A percentile compares a stretch with the other conserved stretches of the same genome.
phyloP scores from a whole-genome alignment of 805 yeast species.

The Wickerhamiella siamensis region DNA sequence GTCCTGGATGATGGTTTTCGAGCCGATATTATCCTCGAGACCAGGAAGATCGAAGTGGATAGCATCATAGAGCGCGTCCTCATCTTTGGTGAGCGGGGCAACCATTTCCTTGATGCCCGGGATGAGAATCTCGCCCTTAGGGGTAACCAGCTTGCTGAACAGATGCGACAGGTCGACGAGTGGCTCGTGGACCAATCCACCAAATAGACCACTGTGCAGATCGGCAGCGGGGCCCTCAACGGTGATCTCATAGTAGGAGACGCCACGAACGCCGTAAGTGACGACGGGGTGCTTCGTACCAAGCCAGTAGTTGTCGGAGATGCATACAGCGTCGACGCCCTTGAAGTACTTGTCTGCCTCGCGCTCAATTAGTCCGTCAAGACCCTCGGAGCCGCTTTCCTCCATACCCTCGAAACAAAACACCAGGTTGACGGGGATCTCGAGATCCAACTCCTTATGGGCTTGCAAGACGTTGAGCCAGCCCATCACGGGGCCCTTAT shows the following conservation, averaged over 20 bases:
- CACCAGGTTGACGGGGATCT: slow-evolving; percentile 83
- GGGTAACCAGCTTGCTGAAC: slow-evolving; percentile 61
- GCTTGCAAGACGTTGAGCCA: slow-evolving; percentile 93
- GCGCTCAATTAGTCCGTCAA: slow-evolving; percentile 63
- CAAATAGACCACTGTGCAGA: slow-evolving; percentile 92
- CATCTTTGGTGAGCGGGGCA: slow-evolving; percentile 77
- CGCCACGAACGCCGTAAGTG: slow-evolving; percentile 95
- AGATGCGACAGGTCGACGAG: slow-evolving; percentile 81
- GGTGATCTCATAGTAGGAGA: slow-evolving; percentile 75
- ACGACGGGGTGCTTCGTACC: slow-evolving; percentile 95
- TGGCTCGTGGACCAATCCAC: slow-evolving; percentile 96
- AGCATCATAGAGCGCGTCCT: slow-evolving; percentile 61
- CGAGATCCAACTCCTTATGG: slow-evolving; percentile 68
- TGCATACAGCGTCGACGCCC: slow-evolving; percentile 86
- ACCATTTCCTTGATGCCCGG: slow-evolving; percentile 91
- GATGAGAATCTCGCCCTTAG: slow-evolving; percentile 67
- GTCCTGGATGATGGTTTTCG: slow-evolving; percentile 64
- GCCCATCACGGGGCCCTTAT: slow-evolving; percentile 94
- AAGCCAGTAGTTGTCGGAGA: slow-evolving; percentile 95
- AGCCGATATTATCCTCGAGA: slow-evolving; percentile 77
- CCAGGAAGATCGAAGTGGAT: slow-evolving; percentile 79
- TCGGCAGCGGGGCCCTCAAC: slow-evolving; percentile 92
- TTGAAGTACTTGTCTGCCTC: slow-evolving; percentile 76
- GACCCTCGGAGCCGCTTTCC: slow-evolving; percentile 89
- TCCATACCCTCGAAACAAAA: slow-evolving; percentile 99